Conservation (phyloP, 1,284 basidiomycete genomes). For the Sutorius eximius region DNA sequence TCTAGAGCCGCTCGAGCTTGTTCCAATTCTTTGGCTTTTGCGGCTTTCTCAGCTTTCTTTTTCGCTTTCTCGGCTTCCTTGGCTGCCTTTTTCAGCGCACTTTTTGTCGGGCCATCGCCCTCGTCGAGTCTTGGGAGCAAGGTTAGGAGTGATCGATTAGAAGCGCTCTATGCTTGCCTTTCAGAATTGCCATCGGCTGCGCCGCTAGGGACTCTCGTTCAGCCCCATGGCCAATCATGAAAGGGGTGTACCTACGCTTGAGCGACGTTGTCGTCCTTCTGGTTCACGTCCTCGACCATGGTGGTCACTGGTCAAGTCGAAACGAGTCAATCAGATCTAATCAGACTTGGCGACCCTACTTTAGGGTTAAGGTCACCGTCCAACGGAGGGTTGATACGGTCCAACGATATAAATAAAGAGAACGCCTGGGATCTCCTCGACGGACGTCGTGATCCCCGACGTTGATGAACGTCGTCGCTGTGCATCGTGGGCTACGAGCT, state of each 20-base stretch:
- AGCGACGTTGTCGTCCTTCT: neutral
- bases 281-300: slow-evolving; percentile 14
- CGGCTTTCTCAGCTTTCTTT: slow-evolving; percentile 83
- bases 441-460: neutral
- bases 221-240: neutral
- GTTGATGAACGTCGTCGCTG: neutral
- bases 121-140: slow-evolving; percentile 30
- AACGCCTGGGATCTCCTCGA: neutral
- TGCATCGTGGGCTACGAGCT: neutral
- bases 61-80: slow-evolving; percentile 93
- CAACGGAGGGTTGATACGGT: neutral
- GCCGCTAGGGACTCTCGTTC: slow-evolving; percentile 11
- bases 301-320: neutral
- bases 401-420: neutral
- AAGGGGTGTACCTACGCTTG: slow-evolving; percentile 17
- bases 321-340: slow-evolving; percentile 23
- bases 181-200: slow-evolving; percentile 11
- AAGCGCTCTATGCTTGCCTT: slow-evolving; percentile 8
- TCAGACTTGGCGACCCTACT: slow-evolving; percentile 13
- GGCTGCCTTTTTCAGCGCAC: slow-evolving; percentile 89
- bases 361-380: slow-evolving; percentile 18
- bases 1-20: slow-evolving; percentile 75
- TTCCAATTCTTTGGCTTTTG: slow-evolving; percentile 67
- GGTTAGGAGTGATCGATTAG: slow-evolving; percentile 3
- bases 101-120: slow-evolving; percentile 71